These are phyloP conservation scores for Wolfiporia cocos DNA, from an alignment of 1,284 basidiomycete genomes.

Conservation along the genomic window DNA sequence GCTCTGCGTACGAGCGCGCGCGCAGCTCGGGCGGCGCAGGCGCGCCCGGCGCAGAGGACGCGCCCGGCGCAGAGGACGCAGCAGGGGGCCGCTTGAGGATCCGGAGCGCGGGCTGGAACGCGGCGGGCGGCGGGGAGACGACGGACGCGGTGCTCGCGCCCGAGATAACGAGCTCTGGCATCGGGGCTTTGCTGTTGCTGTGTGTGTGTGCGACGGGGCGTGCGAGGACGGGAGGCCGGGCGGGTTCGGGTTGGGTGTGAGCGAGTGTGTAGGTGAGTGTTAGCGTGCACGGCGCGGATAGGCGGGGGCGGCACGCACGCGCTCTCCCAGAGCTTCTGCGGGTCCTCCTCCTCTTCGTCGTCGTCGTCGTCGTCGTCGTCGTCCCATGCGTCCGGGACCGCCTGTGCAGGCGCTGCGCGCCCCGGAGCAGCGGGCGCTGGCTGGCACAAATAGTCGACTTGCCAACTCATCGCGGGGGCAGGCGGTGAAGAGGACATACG, in stretches of 20 bases:
- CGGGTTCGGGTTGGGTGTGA: background rate
- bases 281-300: too few relatives aligned
- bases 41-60: background rate
- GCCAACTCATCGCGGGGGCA: slow-evolving; percentile 1
- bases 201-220: background rate
- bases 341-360: slow-evolving; percentile 26
- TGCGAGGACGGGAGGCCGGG: background rate
- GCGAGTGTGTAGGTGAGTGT: background rate
- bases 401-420: slow-evolving; percentile 5
- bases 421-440: background rate
- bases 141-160: slow-evolving; percentile 22
- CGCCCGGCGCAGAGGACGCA: slow-evolving; percentile 8
- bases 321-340: slow-evolving; percentile 35
- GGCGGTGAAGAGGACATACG: slow-evolving; percentile 3
- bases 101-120: slow-evolving; percentile 29
- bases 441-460: slow-evolving; percentile 1
- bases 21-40: slow-evolving; percentile 7
- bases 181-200: slow-evolving; percentile 38
- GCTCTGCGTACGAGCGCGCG: slow-evolving; percentile 25
- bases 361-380: slow-evolving; percentile 33
- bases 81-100: slow-evolving; percentile 31
- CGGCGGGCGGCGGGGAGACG: slow-evolving; percentile 27
- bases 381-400: slow-evolving; percentile 40
- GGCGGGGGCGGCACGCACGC: slow-evolving; percentile 43
- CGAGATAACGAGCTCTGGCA: slow-evolving; percentile 39